A percentile compares a stretch with the other conserved stretches of the same genome.
These are phyloP conservation scores for Amylostereum chailletii DNA, from an alignment of 1,284 basidiomycete genomes.

Conservation along the genomic window DNA sequence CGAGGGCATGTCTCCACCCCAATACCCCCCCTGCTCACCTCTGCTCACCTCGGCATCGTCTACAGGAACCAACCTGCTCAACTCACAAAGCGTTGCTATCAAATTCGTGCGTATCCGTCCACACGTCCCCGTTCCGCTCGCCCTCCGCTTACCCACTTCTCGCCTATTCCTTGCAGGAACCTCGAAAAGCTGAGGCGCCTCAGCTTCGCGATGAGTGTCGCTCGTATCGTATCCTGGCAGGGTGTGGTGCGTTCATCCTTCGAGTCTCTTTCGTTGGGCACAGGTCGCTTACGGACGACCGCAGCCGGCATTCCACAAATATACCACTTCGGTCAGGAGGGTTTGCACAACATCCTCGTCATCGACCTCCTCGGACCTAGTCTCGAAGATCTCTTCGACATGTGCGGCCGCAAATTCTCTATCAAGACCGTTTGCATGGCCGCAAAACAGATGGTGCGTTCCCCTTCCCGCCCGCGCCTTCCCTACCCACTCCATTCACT, in stretches of 20 bases:
- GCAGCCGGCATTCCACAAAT: slow-evolving; percentile 89
- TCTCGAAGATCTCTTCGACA: slow-evolving; percentile 92
- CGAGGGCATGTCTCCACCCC: slow-evolving; percentile 52
- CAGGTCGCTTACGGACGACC: not conserved
- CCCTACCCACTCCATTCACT: not conserved
- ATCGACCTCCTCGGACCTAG: slow-evolving; percentile 93
- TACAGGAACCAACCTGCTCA: slow-evolving; percentile 86
- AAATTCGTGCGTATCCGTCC: slow-evolving; percentile 74
- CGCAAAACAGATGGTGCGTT: slow-evolving; percentile 87
- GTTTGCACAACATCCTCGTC: slow-evolving; percentile 94
- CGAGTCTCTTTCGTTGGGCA: no score
- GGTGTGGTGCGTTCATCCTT: slow-evolving; percentile 64
- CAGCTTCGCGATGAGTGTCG: slow-evolving; percentile 96
- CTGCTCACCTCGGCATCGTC: slow-evolving; percentile 10
- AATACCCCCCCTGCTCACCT: slow-evolving; percentile 3
- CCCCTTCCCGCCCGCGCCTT: not conserved
- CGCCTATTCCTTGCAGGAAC: slow-evolving; percentile 54
- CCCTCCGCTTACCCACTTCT: slow-evolving; percentile 6
- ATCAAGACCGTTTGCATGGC: slow-evolving; percentile 97
- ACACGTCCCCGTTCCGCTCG: not conserved
- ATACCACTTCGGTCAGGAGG: slow-evolving; percentile 96
- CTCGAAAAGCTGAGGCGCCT: slow-evolving; percentile 92
- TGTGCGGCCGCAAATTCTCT: slow-evolving; percentile 91
- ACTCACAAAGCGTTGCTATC: slow-evolving; percentile 94
- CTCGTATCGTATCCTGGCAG: slow-evolving; percentile 91